These are phyloP conservation scores for Diutina neorugosa DNA, from an alignment of 1,139 yeast species.

Conservation along the genomic window DNA sequence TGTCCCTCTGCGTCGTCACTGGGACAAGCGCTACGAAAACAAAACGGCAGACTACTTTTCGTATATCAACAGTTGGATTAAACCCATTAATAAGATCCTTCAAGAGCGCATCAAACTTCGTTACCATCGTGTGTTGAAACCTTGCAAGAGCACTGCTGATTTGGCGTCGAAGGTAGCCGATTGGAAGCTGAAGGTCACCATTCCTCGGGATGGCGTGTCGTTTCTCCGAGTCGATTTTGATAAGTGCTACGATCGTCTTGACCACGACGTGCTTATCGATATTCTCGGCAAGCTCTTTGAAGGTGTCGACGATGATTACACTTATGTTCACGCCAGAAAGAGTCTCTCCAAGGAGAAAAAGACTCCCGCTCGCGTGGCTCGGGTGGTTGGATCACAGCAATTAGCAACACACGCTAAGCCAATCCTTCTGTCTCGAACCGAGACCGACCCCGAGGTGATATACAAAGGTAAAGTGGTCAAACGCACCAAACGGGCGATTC, in stretches of 20 bases:
- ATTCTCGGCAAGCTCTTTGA: neutral
- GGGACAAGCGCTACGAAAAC: too few species aligned
- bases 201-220: neutral
- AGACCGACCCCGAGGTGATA: too few species aligned
- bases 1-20: neutral
- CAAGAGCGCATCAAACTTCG: neutral
- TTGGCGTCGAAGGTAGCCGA: neutral
- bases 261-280: neutral
- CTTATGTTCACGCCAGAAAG: too few species aligned
- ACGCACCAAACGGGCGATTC: constrained; percentile 14
- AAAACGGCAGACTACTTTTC: too few species aligned
- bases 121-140: neutral
- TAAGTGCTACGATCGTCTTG: neutral
- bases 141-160: neutral
- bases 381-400: neutral
- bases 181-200: neutral
- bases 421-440: too few species aligned
- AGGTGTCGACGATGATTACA: neutral
- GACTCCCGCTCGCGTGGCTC: too few species aligned
- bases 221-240: neutral
- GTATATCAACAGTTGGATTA: neutral
- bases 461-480: too few species aligned
- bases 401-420: neutral
- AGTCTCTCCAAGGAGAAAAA: too few species aligned
- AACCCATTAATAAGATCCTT: neutral